These are phyloP conservation scores for Tillandsia leiboldiana DNA, from an alignment of 176 grass and related monocot species.

Conservation along the genomic window DNA sequence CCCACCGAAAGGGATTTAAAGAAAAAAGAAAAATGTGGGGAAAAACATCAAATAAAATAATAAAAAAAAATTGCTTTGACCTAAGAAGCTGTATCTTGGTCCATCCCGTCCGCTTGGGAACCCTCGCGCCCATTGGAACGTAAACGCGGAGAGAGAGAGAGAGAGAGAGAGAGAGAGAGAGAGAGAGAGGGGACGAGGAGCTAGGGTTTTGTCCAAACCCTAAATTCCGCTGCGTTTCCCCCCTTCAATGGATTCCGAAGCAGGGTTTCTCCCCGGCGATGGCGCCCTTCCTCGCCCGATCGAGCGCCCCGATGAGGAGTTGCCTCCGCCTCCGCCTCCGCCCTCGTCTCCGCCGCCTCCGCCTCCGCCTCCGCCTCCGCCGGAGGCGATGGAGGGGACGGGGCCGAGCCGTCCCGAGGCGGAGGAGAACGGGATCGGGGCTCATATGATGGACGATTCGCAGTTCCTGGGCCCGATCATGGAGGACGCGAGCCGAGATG, in stretches of 20 bases:
- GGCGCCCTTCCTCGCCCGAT: neutral
- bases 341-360: neutral
- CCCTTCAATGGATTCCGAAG: conserved; percentile 26
- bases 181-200: conserved; percentile 3
- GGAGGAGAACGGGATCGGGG: neutral
- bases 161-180: conserved; percentile 20
- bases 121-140: conserved; percentile 12
- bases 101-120: conserved; percentile 6
- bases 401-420: neutral
- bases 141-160: conserved; percentile 9
- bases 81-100: conserved; percentile 5
- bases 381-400: neutral
- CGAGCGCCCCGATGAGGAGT: neutral
- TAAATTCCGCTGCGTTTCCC: conserved; percentile 8
- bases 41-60: conserved; percentile 1
- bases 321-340: neutral
- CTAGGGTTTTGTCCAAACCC: conserved; percentile 12
- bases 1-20: conserved; percentile 8
- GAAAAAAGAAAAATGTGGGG: conserved; percentile 2
- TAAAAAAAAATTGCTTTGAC: conserved; percentile 6
- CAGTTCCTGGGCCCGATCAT: conserved; percentile 55
- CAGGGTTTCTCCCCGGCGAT: neutral
- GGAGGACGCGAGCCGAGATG: conserved; percentile 10
- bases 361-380: neutral
- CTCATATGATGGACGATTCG: conserved; percentile 27